Evolutionary conservation across 345 rosid species (phyloP).

Genomic region (Syzygium aqueum): DNA sequence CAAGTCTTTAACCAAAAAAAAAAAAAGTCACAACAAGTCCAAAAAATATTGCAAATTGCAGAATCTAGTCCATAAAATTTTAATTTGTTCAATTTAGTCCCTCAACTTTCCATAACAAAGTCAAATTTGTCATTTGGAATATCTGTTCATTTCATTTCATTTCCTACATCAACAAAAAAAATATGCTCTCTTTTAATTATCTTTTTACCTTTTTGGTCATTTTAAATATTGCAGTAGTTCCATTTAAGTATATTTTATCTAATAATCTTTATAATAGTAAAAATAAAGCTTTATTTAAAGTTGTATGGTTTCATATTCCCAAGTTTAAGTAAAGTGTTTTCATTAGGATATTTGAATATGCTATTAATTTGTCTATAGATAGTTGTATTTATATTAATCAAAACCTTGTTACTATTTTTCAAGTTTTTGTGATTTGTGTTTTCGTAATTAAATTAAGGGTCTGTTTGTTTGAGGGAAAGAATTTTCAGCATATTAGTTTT

Average conservation of each 20-base stretch:
- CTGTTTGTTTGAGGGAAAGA: background rate
- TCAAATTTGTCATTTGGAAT: background rate
- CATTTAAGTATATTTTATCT: background rate
- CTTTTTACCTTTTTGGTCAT: background rate
- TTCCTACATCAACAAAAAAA: background rate
- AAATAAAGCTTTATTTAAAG: background rate
- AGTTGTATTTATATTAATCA: background rate
- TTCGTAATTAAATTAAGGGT: background rate
- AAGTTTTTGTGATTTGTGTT: background rate
- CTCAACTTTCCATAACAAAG: background rate
- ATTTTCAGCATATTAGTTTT: rapidly evolving
- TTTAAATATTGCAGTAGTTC: background rate
- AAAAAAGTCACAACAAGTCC: background rate
- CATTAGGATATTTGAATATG: background rate
- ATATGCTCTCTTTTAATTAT: background rate
- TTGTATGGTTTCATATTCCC: background rate
- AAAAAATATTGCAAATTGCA: too few species aligned
- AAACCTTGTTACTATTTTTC: background rate
- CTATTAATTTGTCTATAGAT: background rate
- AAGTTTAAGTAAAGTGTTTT: background rate
- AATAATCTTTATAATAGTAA: background rate
- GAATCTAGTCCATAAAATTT: too few species aligned
- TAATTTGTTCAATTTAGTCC: background rate
- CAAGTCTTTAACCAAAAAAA: too few species aligned
- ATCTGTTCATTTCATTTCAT: background rate